Percentiles rank a stretch among this genome's conserved stretches.
Evolutionary conservation across 2,329 filamentous ascomycete species (phyloP).

Genomic region (Teratosphaeria gauchensis): DNA sequence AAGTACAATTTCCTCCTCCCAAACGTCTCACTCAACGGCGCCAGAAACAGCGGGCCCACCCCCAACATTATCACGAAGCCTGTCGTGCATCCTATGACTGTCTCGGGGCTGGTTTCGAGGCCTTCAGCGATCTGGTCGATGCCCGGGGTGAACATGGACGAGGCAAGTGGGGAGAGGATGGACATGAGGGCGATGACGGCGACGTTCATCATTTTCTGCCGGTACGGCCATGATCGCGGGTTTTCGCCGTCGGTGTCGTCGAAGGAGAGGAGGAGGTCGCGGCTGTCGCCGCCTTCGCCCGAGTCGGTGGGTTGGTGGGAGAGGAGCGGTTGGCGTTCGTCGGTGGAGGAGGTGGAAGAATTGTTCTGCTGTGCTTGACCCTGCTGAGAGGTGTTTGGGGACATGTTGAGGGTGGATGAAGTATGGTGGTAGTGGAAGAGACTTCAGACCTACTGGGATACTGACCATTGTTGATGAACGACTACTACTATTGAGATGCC

Average conservation of each 20-base stretch:
- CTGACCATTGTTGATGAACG: too few relatives aligned
- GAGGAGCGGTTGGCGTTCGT: constrained; percentile 32
- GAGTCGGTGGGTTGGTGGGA: constrained; percentile 21
- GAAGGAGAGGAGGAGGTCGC: constrained; percentile 24
- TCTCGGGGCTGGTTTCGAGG: constrained; percentile 31
- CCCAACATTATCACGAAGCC: constrained; percentile 43
- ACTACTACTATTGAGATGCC: too few relatives aligned
- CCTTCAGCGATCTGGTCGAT: constrained; percentile 41
- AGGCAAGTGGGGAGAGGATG: constrained; percentile 38
- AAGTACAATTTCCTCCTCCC: constrained; percentile 37
- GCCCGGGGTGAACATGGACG: constrained; percentile 44
- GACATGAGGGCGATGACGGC: constrained; percentile 43
- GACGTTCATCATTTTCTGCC: constrained; percentile 40
- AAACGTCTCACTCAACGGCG: constrained; percentile 39
- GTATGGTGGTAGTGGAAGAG: too few relatives aligned
- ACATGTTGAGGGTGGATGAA: too few relatives aligned
- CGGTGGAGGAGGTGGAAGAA: too few relatives aligned
- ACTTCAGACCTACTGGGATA: too few relatives aligned
- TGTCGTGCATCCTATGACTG: constrained; percentile 41
- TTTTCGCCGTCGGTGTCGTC: constrained; percentile 32
- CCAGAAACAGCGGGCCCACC: constrained; percentile 37
- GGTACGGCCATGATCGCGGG: constrained; percentile 37
- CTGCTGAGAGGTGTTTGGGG: too few relatives aligned
- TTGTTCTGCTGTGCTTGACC: too few relatives aligned
- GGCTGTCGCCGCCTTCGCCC: constrained; percentile 24